Conservation (phyloP, 768 basidiomycete genomes). For the Serendipita sp. region DNA sequence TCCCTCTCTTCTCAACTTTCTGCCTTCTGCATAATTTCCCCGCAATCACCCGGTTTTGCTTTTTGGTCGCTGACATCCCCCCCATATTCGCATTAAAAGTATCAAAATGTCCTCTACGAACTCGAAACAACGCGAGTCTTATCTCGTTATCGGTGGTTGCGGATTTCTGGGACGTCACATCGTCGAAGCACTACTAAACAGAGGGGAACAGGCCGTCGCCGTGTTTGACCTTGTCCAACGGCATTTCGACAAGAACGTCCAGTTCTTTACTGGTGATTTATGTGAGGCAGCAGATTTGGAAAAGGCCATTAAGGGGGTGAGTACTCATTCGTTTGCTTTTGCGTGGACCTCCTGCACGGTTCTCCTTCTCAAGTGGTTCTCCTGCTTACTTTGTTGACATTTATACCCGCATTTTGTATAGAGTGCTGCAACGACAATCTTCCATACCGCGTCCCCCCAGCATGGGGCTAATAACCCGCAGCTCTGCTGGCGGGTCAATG, state of each 20-base stretch:
- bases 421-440: conserved; percentile 77
- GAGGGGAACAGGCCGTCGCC: conserved; percentile 58
- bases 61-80: no score
- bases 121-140: conserved; percentile 33
- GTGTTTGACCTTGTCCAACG: conserved; percentile 89
- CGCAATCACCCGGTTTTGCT: no score
- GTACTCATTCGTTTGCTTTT: conserved; percentile 13
- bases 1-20: no score
- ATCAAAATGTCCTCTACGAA: background rate
- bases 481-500: conserved; percentile 84
- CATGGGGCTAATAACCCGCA: conserved; percentile 51
- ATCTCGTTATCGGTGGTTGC: conserved; percentile 86
- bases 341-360: background rate
- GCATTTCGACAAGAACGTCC: conserved; percentile 54
- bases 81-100: no score
- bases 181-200: conserved; percentile 64
- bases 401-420: conserved; percentile 17
- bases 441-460: conserved; percentile 84
- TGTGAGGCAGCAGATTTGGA: conserved; percentile 58
- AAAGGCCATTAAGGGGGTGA: conserved; percentile 56
- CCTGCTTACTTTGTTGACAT: background rate
- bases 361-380: background rate
- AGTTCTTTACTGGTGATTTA: conserved; percentile 84
- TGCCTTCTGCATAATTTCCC: no score
- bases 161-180: conserved; percentile 87